Evolutionary conservation across 768 basidiomycete genomes (phyloP).

Genomic region (Hypholoma sublateritium): DNA sequence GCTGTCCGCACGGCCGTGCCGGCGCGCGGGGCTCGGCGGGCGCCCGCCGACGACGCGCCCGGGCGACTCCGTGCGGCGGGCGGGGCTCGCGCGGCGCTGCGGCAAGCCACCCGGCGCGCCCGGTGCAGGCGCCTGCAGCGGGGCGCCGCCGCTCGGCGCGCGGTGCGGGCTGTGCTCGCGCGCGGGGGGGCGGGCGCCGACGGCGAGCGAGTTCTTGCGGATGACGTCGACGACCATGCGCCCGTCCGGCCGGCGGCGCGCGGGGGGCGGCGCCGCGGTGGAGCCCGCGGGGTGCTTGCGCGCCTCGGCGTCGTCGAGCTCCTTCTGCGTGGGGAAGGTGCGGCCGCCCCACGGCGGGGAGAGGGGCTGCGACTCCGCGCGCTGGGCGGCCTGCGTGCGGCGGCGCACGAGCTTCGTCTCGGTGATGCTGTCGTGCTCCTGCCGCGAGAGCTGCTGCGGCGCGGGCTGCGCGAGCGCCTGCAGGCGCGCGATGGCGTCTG

Average conservation of each 20-base stretch:
- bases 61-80: neutral
- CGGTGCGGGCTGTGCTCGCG: slow-evolving; percentile 14
- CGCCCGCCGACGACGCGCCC: slow-evolving; percentile 7
- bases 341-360: slow-evolving; percentile 26
- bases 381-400: slow-evolving; percentile 69
- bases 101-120: slow-evolving; percentile 20
- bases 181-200: neutral
- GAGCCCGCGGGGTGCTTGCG: neutral
- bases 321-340: slow-evolving; percentile 21
- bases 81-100: slow-evolving; percentile 12
- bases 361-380: slow-evolving; percentile 29
- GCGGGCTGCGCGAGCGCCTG: slow-evolving; percentile 60
- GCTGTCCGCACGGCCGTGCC: slow-evolving; percentile 10
- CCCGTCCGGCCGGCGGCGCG: slow-evolving; percentile 29
- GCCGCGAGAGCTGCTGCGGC: slow-evolving; percentile 67
- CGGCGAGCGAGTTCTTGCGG: slow-evolving; percentile 44
- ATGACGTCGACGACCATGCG: slow-evolving; percentile 53
- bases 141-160: neutral
- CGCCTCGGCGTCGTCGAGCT: slow-evolving; percentile 4
- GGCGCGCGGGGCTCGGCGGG: slow-evolving; percentile 7
- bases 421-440: slow-evolving; percentile 79
- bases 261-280: neutral
- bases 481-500: slow-evolving; percentile 77
- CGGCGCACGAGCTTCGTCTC: slow-evolving; percentile 80
- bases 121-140: neutral